Evolutionary conservation across 345 rosid species (phyloP).

Genomic region (Trapa incisa): DNA sequence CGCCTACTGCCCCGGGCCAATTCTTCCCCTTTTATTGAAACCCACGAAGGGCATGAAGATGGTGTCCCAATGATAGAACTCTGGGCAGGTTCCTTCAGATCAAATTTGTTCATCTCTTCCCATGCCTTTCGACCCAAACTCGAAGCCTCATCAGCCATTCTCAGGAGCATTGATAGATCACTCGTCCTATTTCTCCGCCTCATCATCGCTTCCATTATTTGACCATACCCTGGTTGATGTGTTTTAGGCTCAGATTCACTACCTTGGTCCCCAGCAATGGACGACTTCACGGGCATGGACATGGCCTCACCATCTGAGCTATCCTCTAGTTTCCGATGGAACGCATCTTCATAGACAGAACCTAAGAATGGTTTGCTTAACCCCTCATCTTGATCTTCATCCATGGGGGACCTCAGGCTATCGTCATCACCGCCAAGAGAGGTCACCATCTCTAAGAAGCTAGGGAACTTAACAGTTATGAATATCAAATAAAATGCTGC

Average conservation of each 20-base stretch:
- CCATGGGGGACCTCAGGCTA: constrained; percentile 37
- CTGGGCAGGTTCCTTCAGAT: constrained; percentile 27
- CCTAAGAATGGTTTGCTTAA: constrained; percentile 35
- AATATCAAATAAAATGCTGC: constrained; percentile 64
- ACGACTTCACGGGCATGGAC: constrained; percentile 35
- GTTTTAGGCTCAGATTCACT: constrained; percentile 26
- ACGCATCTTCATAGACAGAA: constrained; percentile 56
- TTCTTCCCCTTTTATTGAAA: constrained; percentile 60
- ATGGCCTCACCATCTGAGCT: constrained; percentile 38
- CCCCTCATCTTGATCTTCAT: constrained; percentile 36
- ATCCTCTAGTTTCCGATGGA: constrained; percentile 59
- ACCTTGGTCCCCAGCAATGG: constrained; percentile 27
- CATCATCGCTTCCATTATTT: constrained; percentile 67
- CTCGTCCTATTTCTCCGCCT: constrained; percentile 53
- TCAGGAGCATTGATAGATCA: constrained; percentile 54
- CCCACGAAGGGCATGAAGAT: constrained; percentile 74
- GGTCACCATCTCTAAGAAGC: constrained; percentile 56
- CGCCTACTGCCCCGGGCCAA: constrained; percentile 43
- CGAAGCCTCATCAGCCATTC: constrained; percentile 94
- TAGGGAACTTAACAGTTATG: constrained; percentile 69
- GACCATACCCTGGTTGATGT: constrained; percentile 49
- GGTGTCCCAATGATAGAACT: constrained; percentile 27
- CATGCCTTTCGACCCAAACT: constrained; percentile 81
- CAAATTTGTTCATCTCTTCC: constrained; percentile 59
- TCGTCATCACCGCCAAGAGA: constrained; percentile 60